Evolutionary conservation across 768 basidiomycete genomes (phyloP), one percentile per base, ranked within the genome.

Genomic region (Mycena metata): DNA sequence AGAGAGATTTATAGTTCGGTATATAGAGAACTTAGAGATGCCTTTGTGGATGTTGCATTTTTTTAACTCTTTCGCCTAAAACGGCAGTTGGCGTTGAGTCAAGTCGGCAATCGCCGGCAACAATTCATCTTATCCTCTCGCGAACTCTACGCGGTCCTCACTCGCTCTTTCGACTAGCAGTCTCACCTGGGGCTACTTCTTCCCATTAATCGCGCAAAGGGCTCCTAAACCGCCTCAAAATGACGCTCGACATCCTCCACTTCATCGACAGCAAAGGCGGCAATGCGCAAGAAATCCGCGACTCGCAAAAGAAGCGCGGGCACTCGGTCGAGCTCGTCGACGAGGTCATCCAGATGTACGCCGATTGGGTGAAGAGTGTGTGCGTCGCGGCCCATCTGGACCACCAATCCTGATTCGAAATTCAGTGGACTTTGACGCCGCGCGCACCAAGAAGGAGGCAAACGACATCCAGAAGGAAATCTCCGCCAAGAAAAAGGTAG

Each of bases 401-500:
- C 33, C 62, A 42, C 46, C 45, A 10, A 15, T 41, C 10, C 49
- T 62, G 66, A 49, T 56, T 64, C 23, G 2, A 39, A 30, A 35
- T 42, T 36, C 74, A 99, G 97, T 92, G 87, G 92, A 96, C 74
- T 99, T 89, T 76, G 95, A 98, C 55, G 84, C 89, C 24, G 94
- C 93, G 73, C 85, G 84, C 19, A 80, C 93, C 55, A 86, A 89
- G 73, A 96, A 96, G 78, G 87, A 94, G 73, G 88, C 94, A 43
- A 99, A 99, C 74, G 88, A 88, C 17, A 84, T 96, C 15, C 96
- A 99, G 83, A 99, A 99, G 79, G 89, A 98, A 80, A 98, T 99
- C 75, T 91, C 90, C 12, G 85, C 88, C 3, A 98, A 96, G 89
- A 98, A 95, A 81, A 99, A 97, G 90, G 95, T 90, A 63, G 35